Evolutionary conservation across 164 flowering plant species (phyloP).

Genomic region (Vitis rupestris): DNA sequence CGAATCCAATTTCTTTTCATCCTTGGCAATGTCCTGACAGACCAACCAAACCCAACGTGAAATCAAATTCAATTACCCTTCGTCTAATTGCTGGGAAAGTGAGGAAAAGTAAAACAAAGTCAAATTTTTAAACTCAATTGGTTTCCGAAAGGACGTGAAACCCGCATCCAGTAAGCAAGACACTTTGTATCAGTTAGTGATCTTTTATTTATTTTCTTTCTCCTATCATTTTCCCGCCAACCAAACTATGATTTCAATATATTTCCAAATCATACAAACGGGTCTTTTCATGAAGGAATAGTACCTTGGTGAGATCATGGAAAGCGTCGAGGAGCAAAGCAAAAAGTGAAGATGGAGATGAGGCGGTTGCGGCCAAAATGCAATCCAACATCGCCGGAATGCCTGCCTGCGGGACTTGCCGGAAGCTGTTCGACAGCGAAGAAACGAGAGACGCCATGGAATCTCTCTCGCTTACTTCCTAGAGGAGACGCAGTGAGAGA

Average conservation of each 20-base stretch:
- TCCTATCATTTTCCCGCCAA: background rate
- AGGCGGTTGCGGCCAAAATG: conserved; percentile 49
- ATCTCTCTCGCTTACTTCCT: conserved; percentile 6
- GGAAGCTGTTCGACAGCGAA: conserved; percentile 54
- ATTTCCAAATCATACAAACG: too few species aligned
- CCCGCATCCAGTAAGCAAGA: too few species aligned
- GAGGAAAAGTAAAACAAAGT: background rate
- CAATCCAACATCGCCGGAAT: conserved; percentile 77
- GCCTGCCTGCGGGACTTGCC: conserved; percentile 56
- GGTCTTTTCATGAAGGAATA: background rate
- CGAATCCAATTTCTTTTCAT: conserved; percentile 27
- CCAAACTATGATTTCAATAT: background rate
- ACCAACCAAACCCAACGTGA: conserved; percentile 2
- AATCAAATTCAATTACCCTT: background rate
- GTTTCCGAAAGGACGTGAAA: too few species aligned
- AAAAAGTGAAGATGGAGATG: conserved; percentile 57
- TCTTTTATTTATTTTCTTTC: background rate
- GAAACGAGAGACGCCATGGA: conserved; percentile 32
- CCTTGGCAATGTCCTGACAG: conserved; percentile 37
- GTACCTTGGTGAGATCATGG: conserved; percentile 41
- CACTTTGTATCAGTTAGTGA: background rate
- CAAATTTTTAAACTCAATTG: too few species aligned
- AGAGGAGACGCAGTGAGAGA: background rate
- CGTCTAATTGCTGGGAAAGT: background rate
- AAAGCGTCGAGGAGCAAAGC: conserved; percentile 50